These are phyloP conservation scores for Monascus ruber DNA, from an alignment of 2,329 filamentous ascomycete species.

Conservation along the genomic window DNA sequence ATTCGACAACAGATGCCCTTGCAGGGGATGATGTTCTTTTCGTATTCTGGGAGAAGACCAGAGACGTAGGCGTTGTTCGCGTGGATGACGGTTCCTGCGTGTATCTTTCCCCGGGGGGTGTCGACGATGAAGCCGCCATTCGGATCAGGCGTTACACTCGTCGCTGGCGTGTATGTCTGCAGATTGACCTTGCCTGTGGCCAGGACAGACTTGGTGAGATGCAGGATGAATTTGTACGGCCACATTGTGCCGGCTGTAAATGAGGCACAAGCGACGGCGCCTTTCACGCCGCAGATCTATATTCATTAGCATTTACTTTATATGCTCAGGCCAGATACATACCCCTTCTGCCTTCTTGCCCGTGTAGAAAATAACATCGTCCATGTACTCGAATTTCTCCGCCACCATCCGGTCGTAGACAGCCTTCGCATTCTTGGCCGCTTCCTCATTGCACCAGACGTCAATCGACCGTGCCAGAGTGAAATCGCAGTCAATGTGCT, in stretches of 20 bases:
- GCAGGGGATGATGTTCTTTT: slow-evolving; percentile 63
- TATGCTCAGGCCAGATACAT: slow-evolving; percentile 2
- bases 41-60: slow-evolving; percentile 58
- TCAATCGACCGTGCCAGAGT: slow-evolving; percentile 31
- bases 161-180: slow-evolving; percentile 42
- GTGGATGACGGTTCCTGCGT: slow-evolving; percentile 55
- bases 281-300: slow-evolving; percentile 30
- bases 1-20: slow-evolving; percentile 44
- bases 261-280: slow-evolving; percentile 25
- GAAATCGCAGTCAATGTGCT: slow-evolving; percentile 37
- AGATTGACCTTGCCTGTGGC: slow-evolving; percentile 37
- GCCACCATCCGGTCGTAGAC: slow-evolving; percentile 21
- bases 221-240: slow-evolving; percentile 73
- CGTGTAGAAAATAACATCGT: slow-evolving; percentile 20
- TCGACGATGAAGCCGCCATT: slow-evolving; percentile 50
- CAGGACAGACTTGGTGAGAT: slow-evolving; percentile 52
- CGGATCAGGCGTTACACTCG: slow-evolving; percentile 12
- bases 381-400: slow-evolving; percentile 17
- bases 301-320: background rate
- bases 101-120: slow-evolving; percentile 50
- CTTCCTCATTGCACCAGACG: slow-evolving; percentile 27
- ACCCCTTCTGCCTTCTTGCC: slow-evolving; percentile 20
- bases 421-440: slow-evolving; percentile 16
- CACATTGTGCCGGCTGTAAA: slow-evolving; percentile 27
- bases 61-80: slow-evolving; percentile 81